Base-by-base conservation (phyloP, 352 stramenopile genomes). In the Globisporangium acanthophoron region DNA sequence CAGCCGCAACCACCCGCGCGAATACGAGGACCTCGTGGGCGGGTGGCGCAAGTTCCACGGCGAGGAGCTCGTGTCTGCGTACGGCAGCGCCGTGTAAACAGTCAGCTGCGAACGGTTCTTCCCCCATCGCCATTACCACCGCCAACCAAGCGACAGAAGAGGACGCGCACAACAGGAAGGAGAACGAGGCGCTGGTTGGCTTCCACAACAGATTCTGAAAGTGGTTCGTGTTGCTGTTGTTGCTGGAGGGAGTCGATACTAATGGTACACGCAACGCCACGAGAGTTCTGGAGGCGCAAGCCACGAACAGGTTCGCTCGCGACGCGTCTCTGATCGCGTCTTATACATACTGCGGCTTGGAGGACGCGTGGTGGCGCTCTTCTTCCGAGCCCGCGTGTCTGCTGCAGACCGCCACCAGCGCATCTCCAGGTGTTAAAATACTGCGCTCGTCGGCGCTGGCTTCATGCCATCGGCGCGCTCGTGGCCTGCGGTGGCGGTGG, bases 11-110 rank as follows among this genome's bases (percentile, higher is more conserved):
- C 85, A 94, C 61, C 85, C 82, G 31, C 71, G 78, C 40, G 79
- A 92, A 60, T 94, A 94, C 68, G 78, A 92, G 40, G 72, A 78
- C 4, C 69, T 94, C 37, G 80, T 94, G 31, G 57, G 63, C 45
- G 80, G 80, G 31, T 94, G 82, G 82, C 85, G 83, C 49, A 71
- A 95, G 51, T 94, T 94, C 63, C 80, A 94, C 27, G 74, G 74
- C 31, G 82, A 92, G 40, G 82, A 76, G 39, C 74, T 94, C 56
- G 57, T 87, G 9, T 69, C 69, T 6, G 82, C 82, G 53, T 92
- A 90, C 61, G 80, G 85, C 27, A 74, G 66, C 5, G 75, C 80
- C 35, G 79, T 92, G 16, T 94, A 88, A 85, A 15, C 35, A 15
- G 35, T 4, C 35, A 15, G 12, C 35, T 40, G 20, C 29, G 15